Conservation (phyloP, 352 stramenopile species). For the Phytophthora niederhauseri region DNA sequence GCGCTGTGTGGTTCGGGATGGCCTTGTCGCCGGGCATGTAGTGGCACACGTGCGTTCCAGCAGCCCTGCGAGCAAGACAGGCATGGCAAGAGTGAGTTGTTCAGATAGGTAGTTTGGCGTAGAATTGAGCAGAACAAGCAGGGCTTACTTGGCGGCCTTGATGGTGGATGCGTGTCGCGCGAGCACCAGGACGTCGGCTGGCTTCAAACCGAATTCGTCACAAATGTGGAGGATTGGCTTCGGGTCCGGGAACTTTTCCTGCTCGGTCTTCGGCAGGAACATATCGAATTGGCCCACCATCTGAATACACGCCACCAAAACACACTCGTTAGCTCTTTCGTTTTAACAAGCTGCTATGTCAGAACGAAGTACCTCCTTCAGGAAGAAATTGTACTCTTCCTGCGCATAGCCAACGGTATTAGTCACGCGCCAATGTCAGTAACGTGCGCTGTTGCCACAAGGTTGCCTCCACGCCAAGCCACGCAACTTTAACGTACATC, state of each 20-base stretch:
- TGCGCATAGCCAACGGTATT: conserved; percentile 15
- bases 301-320: conserved; percentile 26
- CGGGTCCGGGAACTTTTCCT: conserved; percentile 53
- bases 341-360: background rate
- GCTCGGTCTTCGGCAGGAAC: conserved; percentile 52
- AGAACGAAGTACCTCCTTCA: conserved; percentile 55
- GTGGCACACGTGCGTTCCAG: conserved; percentile 63
- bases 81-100: background rate
- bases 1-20: conserved; percentile 77
- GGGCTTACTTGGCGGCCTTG: conserved; percentile 62
- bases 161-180: conserved; percentile 60
- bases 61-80: conserved; percentile 36
- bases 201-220: conserved; percentile 55
- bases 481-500: conserved; percentile 39
- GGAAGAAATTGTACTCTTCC: conserved; percentile 70
- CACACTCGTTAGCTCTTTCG: background rate
- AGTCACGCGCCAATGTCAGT: background rate
- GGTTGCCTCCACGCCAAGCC: no score
- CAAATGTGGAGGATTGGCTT: conserved; percentile 55
- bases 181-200: conserved; percentile 62
- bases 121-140: background rate
- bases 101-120: no score
- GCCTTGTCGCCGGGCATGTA: conserved; percentile 68
- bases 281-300: conserved; percentile 74
- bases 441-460: background rate